These are phyloP conservation scores for Darksidea phi DNA, from an alignment of 495 filamentous ascomycete species.

Conservation along the genomic window DNA sequence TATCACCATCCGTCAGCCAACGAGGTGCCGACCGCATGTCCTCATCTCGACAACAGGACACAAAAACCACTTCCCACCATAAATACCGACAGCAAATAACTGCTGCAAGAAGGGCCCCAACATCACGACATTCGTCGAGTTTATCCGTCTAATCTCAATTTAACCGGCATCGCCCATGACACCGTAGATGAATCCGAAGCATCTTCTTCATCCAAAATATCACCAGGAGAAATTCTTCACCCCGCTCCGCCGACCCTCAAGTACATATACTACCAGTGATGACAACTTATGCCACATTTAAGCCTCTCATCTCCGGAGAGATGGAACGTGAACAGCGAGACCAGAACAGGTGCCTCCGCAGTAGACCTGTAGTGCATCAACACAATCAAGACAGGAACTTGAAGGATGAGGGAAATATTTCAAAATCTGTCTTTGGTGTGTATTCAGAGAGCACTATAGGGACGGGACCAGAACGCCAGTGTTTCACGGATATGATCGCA, in stretches of 20 bases:
- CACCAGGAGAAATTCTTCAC: slow-evolving; percentile 7
- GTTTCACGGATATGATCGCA: too few species aligned
- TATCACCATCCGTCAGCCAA: not conserved
- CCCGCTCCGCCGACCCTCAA: slow-evolving; percentile 19
- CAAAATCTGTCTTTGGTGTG: too few species aligned
- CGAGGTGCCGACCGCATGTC: not conserved
- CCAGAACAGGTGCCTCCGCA: too few species aligned
- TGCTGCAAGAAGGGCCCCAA: not conserved
- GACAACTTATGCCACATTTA: too few species aligned
- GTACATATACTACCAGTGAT: too few species aligned
- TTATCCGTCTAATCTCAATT: slow-evolving; percentile 13
- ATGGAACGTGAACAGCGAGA: too few species aligned
- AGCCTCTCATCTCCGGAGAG: too few species aligned
- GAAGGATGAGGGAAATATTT: too few species aligned
- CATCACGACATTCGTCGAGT: not conserved
- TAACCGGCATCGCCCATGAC: slow-evolving; percentile 20
- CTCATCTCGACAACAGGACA: not conserved
- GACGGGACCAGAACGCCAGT: too few species aligned
- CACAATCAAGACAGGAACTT: too few species aligned
- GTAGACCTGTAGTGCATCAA: too few species aligned
- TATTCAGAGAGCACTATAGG: too few species aligned
- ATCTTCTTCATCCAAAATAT: not conserved
- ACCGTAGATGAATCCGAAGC: slow-evolving; percentile 1
- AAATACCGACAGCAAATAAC: not conserved
- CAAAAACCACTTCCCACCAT: not conserved